Conservation (phyloP, 768 basidiomycete species). For the Obba rivulosa region DNA sequence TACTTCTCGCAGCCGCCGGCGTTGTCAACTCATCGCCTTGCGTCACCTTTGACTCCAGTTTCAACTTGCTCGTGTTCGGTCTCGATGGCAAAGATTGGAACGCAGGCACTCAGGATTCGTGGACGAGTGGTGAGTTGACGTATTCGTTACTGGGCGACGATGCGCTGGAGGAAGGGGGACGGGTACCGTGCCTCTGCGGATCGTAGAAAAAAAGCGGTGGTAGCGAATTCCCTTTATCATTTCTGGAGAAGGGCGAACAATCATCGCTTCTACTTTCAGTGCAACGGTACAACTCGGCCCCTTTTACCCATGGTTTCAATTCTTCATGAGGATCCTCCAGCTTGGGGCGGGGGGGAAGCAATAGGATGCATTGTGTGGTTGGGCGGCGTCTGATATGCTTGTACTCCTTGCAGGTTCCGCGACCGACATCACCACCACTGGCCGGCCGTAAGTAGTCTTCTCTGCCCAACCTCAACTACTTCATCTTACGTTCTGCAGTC, state of each 20-base stretch:
- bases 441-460: slow-evolving; percentile 61
- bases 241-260: no score
- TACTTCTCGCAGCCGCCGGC: slow-evolving; percentile 31
- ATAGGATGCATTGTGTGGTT: not conserved
- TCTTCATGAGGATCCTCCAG: no score
- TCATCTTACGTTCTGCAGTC: slow-evolving; percentile 30
- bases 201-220: not conserved
- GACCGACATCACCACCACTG: slow-evolving; percentile 64
- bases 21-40: slow-evolving; percentile 47
- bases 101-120: slow-evolving; percentile 65
- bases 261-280: no score
- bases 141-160: no score
- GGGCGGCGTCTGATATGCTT: not conserved
- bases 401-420: slow-evolving; percentile 39
- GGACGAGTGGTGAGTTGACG: slow-evolving; percentile 45
- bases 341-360: no score
- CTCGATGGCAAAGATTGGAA: slow-evolving; percentile 81
- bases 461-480: not conserved
- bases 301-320: no score
- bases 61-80: slow-evolving; percentile 86
- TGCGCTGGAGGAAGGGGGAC: not conserved
- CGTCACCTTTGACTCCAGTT: slow-evolving; percentile 71
- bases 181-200: no score
- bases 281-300: no score
- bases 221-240: not conserved